Evolutionary conservation across 306 rosid species (phyloP).

Genomic region (Glycine soja): DNA sequence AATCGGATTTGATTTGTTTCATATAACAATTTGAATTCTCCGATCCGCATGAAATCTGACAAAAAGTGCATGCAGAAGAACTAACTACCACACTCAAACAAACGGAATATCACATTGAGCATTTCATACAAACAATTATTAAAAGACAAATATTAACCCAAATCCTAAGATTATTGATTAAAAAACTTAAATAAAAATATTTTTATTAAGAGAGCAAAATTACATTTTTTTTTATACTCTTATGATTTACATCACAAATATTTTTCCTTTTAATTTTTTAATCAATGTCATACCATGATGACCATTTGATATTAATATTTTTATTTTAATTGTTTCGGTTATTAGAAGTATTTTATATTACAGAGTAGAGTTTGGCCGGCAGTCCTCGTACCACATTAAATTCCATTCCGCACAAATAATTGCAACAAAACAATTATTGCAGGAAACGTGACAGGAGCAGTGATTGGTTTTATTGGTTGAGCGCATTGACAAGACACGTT

Average conservation of each 20-base stretch:
- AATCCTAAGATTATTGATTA: no score
- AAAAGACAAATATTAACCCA: neutral
- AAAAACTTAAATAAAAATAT: no score
- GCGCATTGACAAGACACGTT: neutral
- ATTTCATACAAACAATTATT: neutral
- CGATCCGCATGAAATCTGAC: neutral
- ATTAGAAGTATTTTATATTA: neutral
- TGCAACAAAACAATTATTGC: neutral
- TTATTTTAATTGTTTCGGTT: neutral
- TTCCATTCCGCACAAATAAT: neutral
- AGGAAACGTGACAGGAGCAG: slow-evolving; percentile 16
- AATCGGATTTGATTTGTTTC: neutral
- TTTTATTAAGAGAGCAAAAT: no score
- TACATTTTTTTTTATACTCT: no score
- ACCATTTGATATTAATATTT: neutral
- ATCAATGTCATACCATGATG: no score
- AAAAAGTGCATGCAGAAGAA: neutral
- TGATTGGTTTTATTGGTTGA: neutral
- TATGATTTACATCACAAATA: no score
- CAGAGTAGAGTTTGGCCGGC: neutral
- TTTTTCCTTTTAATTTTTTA: no score
- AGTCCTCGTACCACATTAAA: slow-evolving; percentile 2
- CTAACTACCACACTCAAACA: neutral
- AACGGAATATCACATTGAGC: neutral
- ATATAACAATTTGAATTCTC: neutral